Percentiles rank a stretch among this genome's conserved stretches.
Evolutionary conservation across 257 asterid genomes (phyloP).

Genomic region (Voacanga thouarsii): DNA sequence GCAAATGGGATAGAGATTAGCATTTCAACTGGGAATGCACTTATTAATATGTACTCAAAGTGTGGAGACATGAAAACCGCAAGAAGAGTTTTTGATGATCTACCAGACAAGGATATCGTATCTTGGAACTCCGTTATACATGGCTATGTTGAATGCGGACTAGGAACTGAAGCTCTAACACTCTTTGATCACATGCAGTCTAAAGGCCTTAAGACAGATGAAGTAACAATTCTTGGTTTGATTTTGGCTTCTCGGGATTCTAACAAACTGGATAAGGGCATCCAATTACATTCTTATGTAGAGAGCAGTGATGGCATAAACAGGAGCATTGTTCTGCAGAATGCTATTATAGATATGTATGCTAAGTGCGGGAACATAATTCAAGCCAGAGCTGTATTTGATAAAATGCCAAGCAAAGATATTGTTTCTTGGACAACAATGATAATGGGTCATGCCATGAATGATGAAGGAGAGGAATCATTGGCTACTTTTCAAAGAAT

Average conservation of each 20-base stretch:
- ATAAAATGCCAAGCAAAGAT: conserved; percentile 33
- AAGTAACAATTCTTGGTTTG: conserved; percentile 43
- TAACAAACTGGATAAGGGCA: conserved; percentile 32
- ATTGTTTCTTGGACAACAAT: conserved; percentile 48
- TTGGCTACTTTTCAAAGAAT: conserved; percentile 32
- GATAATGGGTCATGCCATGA: conserved; percentile 47
- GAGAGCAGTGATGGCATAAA: conserved; percentile 23
- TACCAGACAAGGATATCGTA: conserved; percentile 34
- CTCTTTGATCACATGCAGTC: conserved; percentile 28
- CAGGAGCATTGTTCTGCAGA: conserved; percentile 31
- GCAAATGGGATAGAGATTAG: conserved; percentile 26
- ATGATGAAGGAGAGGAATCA: conserved; percentile 38
- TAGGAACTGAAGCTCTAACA: conserved; percentile 32
- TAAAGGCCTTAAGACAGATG: conserved; percentile 29
- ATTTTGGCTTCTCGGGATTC: conserved; percentile 52
- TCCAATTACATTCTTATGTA: conserved; percentile 31
- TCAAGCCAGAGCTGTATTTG: conserved; percentile 35
- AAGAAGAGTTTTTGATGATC: conserved; percentile 36
- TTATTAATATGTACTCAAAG: conserved; percentile 41
- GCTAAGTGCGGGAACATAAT: conserved; percentile 43
- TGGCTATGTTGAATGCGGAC: conserved; percentile 33
- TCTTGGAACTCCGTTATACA: conserved; percentile 50
- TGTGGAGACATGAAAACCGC: conserved; percentile 32
- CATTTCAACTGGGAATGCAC: conserved; percentile 39
- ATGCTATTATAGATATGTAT: conserved; percentile 50